A percentile compares a stretch with the other conserved stretches of the same genome.
Conservation (phyloP, 2,329 filamentous ascomycete species). For the Ilyonectria mors-panacis region DNA sequence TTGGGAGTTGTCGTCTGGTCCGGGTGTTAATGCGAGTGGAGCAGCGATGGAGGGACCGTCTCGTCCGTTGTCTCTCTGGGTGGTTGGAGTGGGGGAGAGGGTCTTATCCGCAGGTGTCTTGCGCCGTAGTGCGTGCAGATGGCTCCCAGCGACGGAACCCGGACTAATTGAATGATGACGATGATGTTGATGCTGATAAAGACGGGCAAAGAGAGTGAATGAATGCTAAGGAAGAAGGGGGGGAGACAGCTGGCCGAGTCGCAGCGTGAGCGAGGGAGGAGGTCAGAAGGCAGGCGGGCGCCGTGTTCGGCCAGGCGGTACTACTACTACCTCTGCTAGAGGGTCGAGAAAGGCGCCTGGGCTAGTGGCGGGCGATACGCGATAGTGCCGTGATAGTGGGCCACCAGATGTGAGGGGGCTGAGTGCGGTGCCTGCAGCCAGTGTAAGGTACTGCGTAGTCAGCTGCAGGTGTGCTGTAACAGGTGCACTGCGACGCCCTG, state of each 20-base stretch:
- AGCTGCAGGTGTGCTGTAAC: background rate
- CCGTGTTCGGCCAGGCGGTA: conserved; percentile 2
- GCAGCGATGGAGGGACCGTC: conserved; percentile 32
- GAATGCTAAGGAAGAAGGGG: background rate
- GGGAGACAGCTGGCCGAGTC: background rate
- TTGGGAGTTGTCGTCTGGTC: conserved; percentile 40
- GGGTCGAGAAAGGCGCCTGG: conserved; percentile 6
- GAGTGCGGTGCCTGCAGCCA: conserved; percentile 9
- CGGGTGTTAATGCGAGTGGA: conserved; percentile 47
- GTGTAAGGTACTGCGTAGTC: background rate
- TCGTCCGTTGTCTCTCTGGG: conserved; percentile 21
- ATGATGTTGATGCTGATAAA: background rate
- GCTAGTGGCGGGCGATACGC: conserved; percentile 28
- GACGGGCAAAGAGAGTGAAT: background rate
- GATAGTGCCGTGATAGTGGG: conserved; percentile 28
- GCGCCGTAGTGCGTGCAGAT: conserved; percentile 12
- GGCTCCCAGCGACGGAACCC: background rate
- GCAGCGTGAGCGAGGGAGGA: background rate
- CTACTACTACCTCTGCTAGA: conserved; percentile 3
- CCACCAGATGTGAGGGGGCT: conserved; percentile 22
- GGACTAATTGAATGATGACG: conserved; percentile 10
- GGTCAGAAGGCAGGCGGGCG: conserved; percentile 1
- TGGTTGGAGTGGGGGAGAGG: conserved; percentile 32
- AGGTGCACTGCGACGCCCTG: background rate
- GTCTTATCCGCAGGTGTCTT: conserved; percentile 26